phyloP scores from a whole-genome alignment of 2,329 filamentous ascomycete species.

The Harringtonia aguacate region DNA sequence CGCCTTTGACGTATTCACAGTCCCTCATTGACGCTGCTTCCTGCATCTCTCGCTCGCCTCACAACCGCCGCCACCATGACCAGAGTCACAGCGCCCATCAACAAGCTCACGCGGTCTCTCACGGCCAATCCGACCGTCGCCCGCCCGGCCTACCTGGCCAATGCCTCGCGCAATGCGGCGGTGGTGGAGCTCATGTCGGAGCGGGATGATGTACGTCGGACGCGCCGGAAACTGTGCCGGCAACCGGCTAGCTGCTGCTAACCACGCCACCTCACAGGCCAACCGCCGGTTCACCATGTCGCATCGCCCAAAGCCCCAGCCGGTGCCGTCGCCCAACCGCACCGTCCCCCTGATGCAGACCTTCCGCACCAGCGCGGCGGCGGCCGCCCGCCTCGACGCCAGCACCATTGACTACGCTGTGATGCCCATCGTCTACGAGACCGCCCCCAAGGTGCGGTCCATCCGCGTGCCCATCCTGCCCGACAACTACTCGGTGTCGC shows the following conservation, averaged over 20 bases:
- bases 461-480: slow-evolving; percentile 50
- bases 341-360: slow-evolving; percentile 52
- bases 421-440: slow-evolving; percentile 30
- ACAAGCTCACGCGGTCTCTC: slow-evolving; percentile 37
- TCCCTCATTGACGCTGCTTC: too few relatives aligned
- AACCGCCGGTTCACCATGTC: slow-evolving; percentile 32
- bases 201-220: slow-evolving; percentile 28
- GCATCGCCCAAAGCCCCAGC: slow-evolving; percentile 35
- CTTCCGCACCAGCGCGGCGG: slow-evolving; percentile 39
- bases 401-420: slow-evolving; percentile 40
- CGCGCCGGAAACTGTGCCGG: too few relatives aligned
- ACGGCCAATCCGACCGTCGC: slow-evolving; percentile 28
- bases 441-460: slow-evolving; percentile 22
- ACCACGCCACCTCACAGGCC: slow-evolving; percentile 6
- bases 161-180: slow-evolving; percentile 23
- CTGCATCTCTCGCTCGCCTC: too few relatives aligned
- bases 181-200: slow-evolving; percentile 28
- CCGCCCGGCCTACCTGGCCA: slow-evolving; percentile 18
- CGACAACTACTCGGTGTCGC: slow-evolving; percentile 44
- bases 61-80: slow-evolving; percentile 32
- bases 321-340: slow-evolving; percentile 28
- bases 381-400: slow-evolving; percentile 19
- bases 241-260: neutral
- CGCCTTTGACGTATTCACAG: too few relatives aligned
- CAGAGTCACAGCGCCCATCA: slow-evolving; percentile 36